phyloP scores from a whole-genome alignment of 2,329 filamentous ascomycete species.

The Pseudogymnoascus destructans region DNA sequence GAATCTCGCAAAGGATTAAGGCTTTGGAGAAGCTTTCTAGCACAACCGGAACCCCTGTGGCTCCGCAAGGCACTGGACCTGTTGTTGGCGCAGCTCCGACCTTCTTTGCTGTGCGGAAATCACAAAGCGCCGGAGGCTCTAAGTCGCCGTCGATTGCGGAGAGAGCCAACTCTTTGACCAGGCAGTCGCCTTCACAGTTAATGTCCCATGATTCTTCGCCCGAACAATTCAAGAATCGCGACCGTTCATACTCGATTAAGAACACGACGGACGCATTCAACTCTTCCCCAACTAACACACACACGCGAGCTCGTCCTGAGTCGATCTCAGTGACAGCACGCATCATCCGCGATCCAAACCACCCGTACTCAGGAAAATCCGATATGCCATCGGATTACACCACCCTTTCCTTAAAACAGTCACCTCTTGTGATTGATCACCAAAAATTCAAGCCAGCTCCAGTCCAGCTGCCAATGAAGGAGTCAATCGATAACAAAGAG shows the following conservation, averaged over 20 bases:
- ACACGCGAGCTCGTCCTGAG: conserved; percentile 43
- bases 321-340: conserved; percentile 81
- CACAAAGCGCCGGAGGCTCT: conserved; percentile 23
- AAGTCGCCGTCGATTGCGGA: conserved; percentile 28
- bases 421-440: conserved; percentile 45
- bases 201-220: conserved; percentile 36
- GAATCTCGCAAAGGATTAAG: conserved; percentile 90
- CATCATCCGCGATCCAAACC: conserved; percentile 55
- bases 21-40: conserved; percentile 69
- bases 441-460: conserved; percentile 27
- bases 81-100: conserved; percentile 29
- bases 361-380: conserved; percentile 30
- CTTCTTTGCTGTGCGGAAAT: conserved; percentile 46
- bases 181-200: conserved; percentile 26
- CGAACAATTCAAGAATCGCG: conserved; percentile 27
- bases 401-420: conserved; percentile 43
- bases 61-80: conserved; percentile 27
- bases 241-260: conserved; percentile 21
- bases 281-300: conserved; percentile 15
- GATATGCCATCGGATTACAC: conserved; percentile 34
- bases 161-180: conserved; percentile 27
- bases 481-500: neutral
- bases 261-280: conserved; percentile 20
- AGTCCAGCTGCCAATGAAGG: conserved; percentile 1
- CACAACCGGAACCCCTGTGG: conserved; percentile 25